Conservation (phyloP, 176 grass and related monocot genomes). For the Ampelocalamus luodianensis region DNA sequence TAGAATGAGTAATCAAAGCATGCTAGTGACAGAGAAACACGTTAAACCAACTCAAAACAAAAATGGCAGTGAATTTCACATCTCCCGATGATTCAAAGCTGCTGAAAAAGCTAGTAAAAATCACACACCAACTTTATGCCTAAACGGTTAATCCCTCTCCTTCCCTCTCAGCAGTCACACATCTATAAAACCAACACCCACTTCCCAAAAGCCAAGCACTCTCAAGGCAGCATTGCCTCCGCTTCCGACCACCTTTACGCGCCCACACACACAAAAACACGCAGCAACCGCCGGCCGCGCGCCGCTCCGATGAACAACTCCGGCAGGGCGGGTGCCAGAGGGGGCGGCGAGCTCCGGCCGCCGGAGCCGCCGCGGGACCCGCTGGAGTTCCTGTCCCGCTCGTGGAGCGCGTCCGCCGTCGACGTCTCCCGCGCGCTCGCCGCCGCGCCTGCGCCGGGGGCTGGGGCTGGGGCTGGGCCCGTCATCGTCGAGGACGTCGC, state of each 20-base stretch:
- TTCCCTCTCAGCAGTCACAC: background rate
- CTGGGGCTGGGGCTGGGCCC: background rate
- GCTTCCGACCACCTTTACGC: slow-evolving; percentile 26
- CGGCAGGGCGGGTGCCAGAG: background rate
- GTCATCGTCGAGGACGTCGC: slow-evolving; percentile 62
- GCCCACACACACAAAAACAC: background rate
- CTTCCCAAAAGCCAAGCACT: slow-evolving; percentile 33
- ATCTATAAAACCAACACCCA: slow-evolving; percentile 52
- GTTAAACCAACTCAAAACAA: background rate
- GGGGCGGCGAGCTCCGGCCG: slow-evolving; percentile 24
- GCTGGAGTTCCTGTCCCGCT: slow-evolving; percentile 88
- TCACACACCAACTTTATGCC: background rate
- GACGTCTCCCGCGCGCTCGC: slow-evolving; percentile 70
- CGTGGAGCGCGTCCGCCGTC: slow-evolving; percentile 78
- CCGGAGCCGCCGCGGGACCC: slow-evolving; percentile 64
- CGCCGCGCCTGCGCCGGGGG: background rate
- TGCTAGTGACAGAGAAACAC: background rate
- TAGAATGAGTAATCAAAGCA: too few relatives aligned
- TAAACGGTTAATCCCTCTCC: background rate
- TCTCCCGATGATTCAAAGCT: background rate
- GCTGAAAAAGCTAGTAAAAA: background rate
- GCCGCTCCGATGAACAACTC: slow-evolving; percentile 30
- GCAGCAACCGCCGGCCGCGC: slow-evolving; percentile 18
- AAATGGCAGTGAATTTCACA: background rate
- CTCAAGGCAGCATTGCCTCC: background rate